Percentiles rank a stretch among this genome's conserved stretches.
Conservation (phyloP, 192 early-diverging fungal species). For the Phlyctochytrium arcticum region DNA sequence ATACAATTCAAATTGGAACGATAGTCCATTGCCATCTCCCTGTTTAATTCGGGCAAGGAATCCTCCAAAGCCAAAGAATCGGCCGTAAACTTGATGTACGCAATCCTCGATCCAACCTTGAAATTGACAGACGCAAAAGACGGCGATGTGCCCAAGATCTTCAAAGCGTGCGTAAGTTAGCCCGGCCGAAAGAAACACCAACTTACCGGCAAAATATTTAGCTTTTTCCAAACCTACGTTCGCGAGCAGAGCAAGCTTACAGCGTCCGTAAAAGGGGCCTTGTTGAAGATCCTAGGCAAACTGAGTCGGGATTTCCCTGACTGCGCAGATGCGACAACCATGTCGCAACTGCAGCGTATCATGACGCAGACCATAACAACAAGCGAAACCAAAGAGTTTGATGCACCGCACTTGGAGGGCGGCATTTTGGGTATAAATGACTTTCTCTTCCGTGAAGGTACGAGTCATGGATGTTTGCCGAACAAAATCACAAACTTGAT, state of each 20-base stretch:
- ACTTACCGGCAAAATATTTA: neutral
- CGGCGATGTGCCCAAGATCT: conserved; percentile 16
- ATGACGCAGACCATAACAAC: conserved; percentile 9
- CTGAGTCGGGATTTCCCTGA: conserved; percentile 22
- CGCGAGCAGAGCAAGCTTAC: conserved; percentile 28
- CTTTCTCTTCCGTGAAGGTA: conserved; percentile 15
- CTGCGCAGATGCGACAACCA: conserved; percentile 12
- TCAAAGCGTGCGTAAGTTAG: neutral
- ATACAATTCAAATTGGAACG: neutral
- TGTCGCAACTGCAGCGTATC: conserved; percentile 5
- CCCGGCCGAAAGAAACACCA: neutral
- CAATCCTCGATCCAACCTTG: conserved; percentile 15
- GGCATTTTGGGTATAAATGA: conserved; percentile 27
- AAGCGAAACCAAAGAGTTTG: conserved; percentile 16
- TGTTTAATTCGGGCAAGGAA: conserved; percentile 27
- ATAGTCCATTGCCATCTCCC: conserved; percentile 8
- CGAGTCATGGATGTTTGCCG: no score
- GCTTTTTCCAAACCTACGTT: conserved; percentile 27
- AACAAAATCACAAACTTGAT: no score
- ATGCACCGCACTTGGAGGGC: conserved; percentile 30
- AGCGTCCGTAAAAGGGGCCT: conserved; percentile 32
- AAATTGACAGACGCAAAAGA: conserved; percentile 9
- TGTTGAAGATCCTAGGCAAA: conserved; percentile 27
- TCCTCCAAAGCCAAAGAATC: conserved; percentile 22
- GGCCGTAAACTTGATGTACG: conserved; percentile 13